A percentile compares a stretch with the other conserved stretches of the same genome.
phyloP scores from a whole-genome alignment of 345 rosid genomes.

The Geranium brycei region DNA sequence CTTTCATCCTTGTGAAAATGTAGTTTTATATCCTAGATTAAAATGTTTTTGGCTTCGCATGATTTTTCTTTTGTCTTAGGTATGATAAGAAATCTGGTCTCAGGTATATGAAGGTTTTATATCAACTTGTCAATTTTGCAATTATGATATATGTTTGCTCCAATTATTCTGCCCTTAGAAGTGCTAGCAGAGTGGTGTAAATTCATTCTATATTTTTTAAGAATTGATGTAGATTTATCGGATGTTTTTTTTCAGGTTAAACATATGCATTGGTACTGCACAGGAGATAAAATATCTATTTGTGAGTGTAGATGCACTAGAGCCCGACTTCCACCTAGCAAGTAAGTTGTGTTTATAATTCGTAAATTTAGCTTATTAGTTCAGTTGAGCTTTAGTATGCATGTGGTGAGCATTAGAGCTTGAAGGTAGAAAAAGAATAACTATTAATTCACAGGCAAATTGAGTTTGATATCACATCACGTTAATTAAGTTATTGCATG shows the following conservation, averaged over 20 bases:
- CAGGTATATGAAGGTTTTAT: neutral
- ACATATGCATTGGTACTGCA: constrained; percentile 82
- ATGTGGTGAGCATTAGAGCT: neutral
- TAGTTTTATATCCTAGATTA: neutral
- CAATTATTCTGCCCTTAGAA: neutral
- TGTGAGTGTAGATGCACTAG: constrained; percentile 88
- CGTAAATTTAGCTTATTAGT: neutral
- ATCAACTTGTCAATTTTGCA: neutral
- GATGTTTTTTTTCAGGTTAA: constrained; percentile 50
- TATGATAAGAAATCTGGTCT: neutral
- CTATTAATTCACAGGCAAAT: neutral
- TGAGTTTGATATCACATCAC: neutral
- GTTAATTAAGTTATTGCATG: no score
- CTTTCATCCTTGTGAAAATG: constrained; percentile 8
- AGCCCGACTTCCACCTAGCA: constrained; percentile 90
- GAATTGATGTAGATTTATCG: neutral
- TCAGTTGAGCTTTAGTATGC: neutral
- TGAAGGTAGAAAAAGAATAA: neutral
- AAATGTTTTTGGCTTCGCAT: neutral
- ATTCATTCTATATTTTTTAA: neutral
- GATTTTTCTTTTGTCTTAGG: neutral
- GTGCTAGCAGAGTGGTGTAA: neutral
- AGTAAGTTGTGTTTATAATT: constrained; percentile 27
- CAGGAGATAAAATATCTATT: constrained; percentile 55
- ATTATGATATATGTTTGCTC: neutral